phyloP scores from a whole-genome alignment of 306 rosid genomes.

The Lupinus albus region DNA sequence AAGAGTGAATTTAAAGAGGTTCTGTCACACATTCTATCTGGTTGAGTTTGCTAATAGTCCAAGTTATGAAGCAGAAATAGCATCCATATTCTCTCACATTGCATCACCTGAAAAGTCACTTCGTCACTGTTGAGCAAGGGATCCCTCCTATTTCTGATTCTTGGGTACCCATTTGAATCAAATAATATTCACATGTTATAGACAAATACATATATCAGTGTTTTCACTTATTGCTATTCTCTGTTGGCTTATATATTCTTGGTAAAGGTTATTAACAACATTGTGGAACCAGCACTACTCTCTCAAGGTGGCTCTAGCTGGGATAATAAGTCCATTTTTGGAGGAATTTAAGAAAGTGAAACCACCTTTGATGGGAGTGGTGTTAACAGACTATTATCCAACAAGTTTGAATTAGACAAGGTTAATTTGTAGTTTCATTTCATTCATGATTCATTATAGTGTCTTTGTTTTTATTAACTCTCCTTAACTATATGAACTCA shows the following conservation, averaged over 20 bases:
- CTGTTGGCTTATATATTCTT: conserved; percentile 6
- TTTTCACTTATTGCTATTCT: not conserved
- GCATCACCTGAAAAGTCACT: conserved; percentile 52
- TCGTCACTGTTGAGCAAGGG: conserved; percentile 83
- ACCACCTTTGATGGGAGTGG: conserved; percentile 84
- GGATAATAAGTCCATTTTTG: conserved; percentile 62
- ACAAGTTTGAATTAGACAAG: conserved; percentile 94
- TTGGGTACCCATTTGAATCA: conserved; percentile 63
- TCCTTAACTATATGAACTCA: conserved; percentile 34
- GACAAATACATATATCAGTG: not conserved
- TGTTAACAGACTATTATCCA: conserved; percentile 69
- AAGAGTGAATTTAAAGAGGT: conserved; percentile 90
- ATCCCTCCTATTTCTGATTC: conserved; percentile 91
- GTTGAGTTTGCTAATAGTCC: conserved; percentile 70
- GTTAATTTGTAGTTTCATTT: conserved; percentile 52
- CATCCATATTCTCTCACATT: conserved; percentile 58
- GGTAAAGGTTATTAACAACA: conserved; percentile 66
- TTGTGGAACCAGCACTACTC: conserved; percentile 70
- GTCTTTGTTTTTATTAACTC: not conserved
- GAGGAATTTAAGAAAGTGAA: conserved; percentile 83
- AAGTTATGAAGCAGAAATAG: conserved; percentile 68
- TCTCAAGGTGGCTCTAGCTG: conserved; percentile 47
- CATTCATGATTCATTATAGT: not conserved
- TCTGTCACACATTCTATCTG: conserved; percentile 83
- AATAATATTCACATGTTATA: conserved; percentile 22